Base-by-base conservation (phyloP, 495 filamentous ascomycete species). In the Penicillium dipodomyicola region DNA sequence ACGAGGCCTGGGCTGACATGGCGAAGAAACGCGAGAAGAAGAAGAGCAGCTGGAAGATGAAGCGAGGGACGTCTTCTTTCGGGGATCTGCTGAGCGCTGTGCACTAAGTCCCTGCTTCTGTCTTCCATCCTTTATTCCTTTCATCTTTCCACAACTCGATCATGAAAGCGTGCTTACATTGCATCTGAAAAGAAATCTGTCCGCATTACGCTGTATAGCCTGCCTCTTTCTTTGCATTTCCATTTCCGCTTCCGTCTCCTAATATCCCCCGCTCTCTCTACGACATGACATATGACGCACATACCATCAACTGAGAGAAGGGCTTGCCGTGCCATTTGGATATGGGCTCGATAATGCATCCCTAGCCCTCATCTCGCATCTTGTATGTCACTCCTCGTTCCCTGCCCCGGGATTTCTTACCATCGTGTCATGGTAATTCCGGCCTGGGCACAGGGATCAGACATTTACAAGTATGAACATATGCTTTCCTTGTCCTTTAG, bases 1-100 rank as follows among this genome's bases (percentile, higher is more conserved):
- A 93, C 25, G 87, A 93, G 62, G 86, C 85, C 22, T 92, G 91
- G 90, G 87, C 86, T 49, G 87, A 90, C 52, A 92, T 95, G 90
- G 87, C 83, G 70, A 87, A 87, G 67, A 92, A 88, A 72, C 80
- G 89, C 46, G 89, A 91, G 53, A 85, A 88, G 72, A 93, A 90
- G 77, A 87, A 84, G 73, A 85, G 76, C 47, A 67, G 78, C 56
- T 91, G 89, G 89, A 85, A 84, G 60, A 67, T 80, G 53, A 91
- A 88, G 75, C 88, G 85, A 69, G 72, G 70, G 39, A 70, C 68
- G 6, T 70, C 73, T 7, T 64, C 62, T 25, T 68, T 77, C 44
- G 73, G 73, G 17, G 76, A 77, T 61, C 55, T 78, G n/a, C 51
- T 78, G 29, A 71, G 73, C 56, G 72, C 67, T 27, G 74, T 78